phyloP scores from a whole-genome alignment of 345 rosid species.

The Linum usitatissimum region DNA sequence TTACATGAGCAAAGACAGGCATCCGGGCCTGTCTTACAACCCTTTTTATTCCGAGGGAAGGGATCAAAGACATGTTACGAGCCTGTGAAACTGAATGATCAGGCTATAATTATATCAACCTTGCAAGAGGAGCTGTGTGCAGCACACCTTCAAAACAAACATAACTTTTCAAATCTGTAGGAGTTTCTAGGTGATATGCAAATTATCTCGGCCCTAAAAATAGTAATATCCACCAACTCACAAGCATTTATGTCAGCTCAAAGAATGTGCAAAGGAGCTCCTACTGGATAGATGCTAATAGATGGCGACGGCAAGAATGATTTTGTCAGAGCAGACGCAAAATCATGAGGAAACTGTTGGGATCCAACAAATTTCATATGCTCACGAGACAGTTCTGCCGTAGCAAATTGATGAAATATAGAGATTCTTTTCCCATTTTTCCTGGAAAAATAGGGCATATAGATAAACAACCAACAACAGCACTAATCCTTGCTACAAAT shows the following conservation, averaged over 20 bases:
- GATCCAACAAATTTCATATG: slow-evolving; percentile 24
- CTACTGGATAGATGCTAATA: slow-evolving; percentile 21
- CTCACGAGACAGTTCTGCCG: slow-evolving; percentile 96
- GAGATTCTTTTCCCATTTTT: slow-evolving; percentile 93
- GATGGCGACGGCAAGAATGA: slow-evolving; percentile 22
- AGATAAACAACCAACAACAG: slow-evolving; percentile 1
- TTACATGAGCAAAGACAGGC: too few relatives aligned
- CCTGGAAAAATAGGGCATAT: slow-evolving; percentile 37
- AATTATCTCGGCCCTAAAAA: slow-evolving; percentile 13
- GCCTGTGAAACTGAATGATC: too few relatives aligned
- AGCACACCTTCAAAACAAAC: slow-evolving; percentile 27
- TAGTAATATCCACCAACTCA: slow-evolving; percentile 13
- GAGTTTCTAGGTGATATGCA: slow-evolving; percentile 15
- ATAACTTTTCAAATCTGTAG: slow-evolving; percentile 29
- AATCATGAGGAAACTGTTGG: slow-evolving; percentile 16
- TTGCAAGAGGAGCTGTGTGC: background rate
- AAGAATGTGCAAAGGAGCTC: slow-evolving; percentile 30
- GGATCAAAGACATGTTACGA: too few relatives aligned
- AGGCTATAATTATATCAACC: background rate
- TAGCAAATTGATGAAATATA: slow-evolving; percentile 84
- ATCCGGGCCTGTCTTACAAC: too few relatives aligned
- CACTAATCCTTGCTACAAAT: background rate
- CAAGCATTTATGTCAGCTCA: slow-evolving; percentile 27
- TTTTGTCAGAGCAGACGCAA: background rate
- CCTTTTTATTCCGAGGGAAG: too few relatives aligned